Evolutionary conservation across 805 yeast genomes (phyloP), one percentile per base, ranked within the genome.

Genomic region (Metschnikowia gelsemii): DNA sequence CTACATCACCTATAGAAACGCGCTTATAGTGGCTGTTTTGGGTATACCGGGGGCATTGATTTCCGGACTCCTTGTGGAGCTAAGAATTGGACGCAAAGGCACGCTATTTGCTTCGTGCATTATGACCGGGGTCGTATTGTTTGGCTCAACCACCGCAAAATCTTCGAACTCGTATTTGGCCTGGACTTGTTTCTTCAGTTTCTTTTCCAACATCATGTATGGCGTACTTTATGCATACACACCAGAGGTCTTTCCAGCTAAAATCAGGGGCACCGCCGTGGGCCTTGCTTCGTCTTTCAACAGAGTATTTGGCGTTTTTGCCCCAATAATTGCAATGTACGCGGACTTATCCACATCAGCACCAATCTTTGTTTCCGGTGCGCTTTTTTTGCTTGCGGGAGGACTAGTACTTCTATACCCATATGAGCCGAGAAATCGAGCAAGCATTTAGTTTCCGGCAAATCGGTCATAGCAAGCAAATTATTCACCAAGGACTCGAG

Each of bases 161-260:
- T 71, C 80, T 0, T 64, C 76, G 33, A 63, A 72, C 45, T 64
- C 68, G n/a, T 51, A 61, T 42, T 57, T 68, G 50, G 72, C 62
- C 5, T 78, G 70, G 64, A 79, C 78, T 55, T 79, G 82, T 35
- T 59, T 55, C 22, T 68, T 68, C 51, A 61, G 61, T 32, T 64
- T 67, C 43, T 73, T 74, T 25, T 76, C 82, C 14, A 78, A 75
- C 57, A 65, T 78, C 34, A 65, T 68, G 69, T 49, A 59, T 5
- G 83, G 80, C 4, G 74, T 76, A 17, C 60, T 81, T 16, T 81
- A 79, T 52, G 86, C 85, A 4, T 80, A 78, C 54, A 79, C 85
- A 3, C 87, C 86, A 0, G 84, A 81, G 54, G 75, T 78, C 18
- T 71, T 81, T 58, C 81, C 81, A 28, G 54, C 71, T 1, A 61